These are phyloP conservation scores for Mortierella sp. DNA, from an alignment of 371 early-diverging fungal species.

Conservation along the genomic window DNA sequence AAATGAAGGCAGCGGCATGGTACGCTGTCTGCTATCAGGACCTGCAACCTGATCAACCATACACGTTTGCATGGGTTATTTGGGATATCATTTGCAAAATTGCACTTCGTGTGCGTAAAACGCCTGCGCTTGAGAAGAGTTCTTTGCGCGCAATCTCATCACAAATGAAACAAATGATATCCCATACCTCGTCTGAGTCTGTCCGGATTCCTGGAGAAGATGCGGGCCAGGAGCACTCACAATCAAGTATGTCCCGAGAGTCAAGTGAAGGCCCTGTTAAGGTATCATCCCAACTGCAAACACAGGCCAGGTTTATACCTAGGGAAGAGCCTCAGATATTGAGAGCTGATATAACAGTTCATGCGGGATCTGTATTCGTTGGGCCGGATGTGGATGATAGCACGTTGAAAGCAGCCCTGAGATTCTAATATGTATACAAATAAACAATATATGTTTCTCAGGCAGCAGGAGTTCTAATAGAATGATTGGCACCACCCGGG, in stretches of 20 bases:
- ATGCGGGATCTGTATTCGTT: slow-evolving; percentile 2
- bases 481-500: too few species aligned
- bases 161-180: too few species aligned
- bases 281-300: not conserved
- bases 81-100: slow-evolving; percentile 68
- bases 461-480: too few species aligned
- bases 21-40: slow-evolving; percentile 79
- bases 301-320: too few species aligned
- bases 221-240: not conserved
- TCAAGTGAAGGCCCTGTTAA: not conserved
- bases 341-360: not conserved
- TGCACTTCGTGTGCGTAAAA: slow-evolving; percentile 36
- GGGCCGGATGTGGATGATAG: not conserved
- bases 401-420: not conserved
- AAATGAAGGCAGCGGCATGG: slow-evolving; percentile 80
- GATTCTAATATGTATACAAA: not conserved
- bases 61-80: slow-evolving; percentile 79
- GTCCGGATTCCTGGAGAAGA: not conserved
- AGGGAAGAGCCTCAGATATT: not conserved
- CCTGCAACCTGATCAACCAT: slow-evolving; percentile 44
- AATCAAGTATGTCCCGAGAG: not conserved
- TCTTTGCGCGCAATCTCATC: not conserved
- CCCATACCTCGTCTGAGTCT: too few species aligned
- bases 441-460: not conserved
- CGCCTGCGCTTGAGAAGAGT: not conserved